phyloP scores from a whole-genome alignment of 768 basidiomycete genomes.

The Gloeostereum incarnatum region DNA sequence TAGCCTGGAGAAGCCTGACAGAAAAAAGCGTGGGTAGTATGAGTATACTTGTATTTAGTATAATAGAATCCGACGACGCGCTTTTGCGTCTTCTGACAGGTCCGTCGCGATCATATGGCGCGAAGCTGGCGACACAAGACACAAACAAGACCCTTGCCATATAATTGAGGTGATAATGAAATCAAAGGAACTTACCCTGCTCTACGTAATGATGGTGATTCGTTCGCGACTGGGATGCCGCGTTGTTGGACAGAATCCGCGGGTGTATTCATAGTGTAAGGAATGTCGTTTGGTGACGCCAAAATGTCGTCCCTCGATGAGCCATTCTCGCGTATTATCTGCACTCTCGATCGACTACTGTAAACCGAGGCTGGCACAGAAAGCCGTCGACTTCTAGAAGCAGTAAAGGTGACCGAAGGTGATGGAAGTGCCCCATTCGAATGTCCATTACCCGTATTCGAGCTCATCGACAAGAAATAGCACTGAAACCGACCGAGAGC shows the following conservation, averaged over 20 bases:
- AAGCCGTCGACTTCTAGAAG: no score
- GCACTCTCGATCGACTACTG: no score
- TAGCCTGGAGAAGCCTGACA: conserved; percentile 46
- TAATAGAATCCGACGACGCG: neutral
- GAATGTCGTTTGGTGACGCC: neutral
- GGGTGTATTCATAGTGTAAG: neutral
- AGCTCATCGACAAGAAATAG: no score
- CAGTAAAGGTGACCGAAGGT: no score
- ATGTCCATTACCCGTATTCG: no score
- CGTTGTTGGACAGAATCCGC: neutral
- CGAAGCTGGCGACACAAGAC: no score
- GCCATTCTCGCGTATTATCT: neutral
- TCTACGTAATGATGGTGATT: conserved; percentile 35
- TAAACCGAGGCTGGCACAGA: no score
- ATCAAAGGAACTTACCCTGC: conserved; percentile 37
- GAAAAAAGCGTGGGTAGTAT: conserved; percentile 7
- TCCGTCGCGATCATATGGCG: no score
- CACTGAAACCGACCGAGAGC: no score
- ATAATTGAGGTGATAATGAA: conserved; percentile 9
- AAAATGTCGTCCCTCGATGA: no score
- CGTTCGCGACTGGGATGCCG: conserved; percentile 11
- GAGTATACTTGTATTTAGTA: conserved; percentile 2
- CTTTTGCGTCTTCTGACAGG: conserved; percentile 2
- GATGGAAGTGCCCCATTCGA: no score
- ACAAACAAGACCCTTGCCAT: no score